Percentiles rank a stretch among this genome's conserved stretches.
phyloP scores from a whole-genome alignment of 352 stramenopile genomes.

The Blastocystis sp. region DNA sequence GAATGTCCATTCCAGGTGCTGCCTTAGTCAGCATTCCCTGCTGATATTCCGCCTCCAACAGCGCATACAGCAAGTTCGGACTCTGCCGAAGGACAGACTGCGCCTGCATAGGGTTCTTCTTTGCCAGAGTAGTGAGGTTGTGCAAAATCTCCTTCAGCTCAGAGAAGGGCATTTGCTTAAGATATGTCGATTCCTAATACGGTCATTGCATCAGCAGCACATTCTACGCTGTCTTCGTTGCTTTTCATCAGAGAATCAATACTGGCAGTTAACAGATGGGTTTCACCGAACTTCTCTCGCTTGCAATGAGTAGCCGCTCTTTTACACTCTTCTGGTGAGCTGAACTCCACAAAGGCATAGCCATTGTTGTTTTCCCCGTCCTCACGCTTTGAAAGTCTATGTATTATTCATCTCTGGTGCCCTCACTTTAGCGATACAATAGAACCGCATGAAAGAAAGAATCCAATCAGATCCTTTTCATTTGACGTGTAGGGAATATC shows the following conservation, averaged over 20 bases:
- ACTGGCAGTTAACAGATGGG: background rate
- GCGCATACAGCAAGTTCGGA: conserved; percentile 18
- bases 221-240: background rate
- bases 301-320: conserved; percentile 26
- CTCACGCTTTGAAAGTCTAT: conserved; percentile 17
- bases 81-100: conserved; percentile 33
- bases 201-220: background rate
- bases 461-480: conserved; percentile 49
- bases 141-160: background rate
- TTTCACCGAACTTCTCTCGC: conserved; percentile 11
- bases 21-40: conserved; percentile 24
- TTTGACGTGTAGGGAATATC: conserved; percentile 24
- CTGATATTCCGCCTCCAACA: conserved; percentile 50
- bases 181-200: conserved; percentile 5
- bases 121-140: background rate
- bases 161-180: conserved; percentile 23
- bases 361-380: conserved; percentile 36
- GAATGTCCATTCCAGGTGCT: conserved; percentile 45
- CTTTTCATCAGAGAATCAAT: background rate
- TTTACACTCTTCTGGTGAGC: conserved; percentile 7
- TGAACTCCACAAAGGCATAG: conserved; percentile 55
- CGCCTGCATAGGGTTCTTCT: conserved; percentile 41
- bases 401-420: background rate
- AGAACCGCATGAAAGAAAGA: conserved; percentile 20
- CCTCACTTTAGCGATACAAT: background rate